Percentiles rank a stretch among this genome's conserved stretches.
These are phyloP conservation scores for Lodderomyces theae DNA, from an alignment of 1,139 yeast genomes.

Conservation along the genomic window DNA sequence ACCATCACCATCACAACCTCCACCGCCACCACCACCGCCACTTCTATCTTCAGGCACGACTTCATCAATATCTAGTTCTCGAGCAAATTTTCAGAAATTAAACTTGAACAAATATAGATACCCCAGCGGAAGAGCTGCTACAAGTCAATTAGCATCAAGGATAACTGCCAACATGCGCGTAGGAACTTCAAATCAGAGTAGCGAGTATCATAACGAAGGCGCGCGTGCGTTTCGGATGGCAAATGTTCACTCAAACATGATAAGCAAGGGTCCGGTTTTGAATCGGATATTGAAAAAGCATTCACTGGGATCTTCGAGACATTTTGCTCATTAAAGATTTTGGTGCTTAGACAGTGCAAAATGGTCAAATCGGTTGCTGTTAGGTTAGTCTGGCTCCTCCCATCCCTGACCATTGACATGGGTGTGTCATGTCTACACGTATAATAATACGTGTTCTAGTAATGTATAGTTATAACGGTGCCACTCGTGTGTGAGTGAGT, in stretches of 20 bases:
- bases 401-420: too few relatives aligned
- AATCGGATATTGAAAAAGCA: conserved; percentile 9
- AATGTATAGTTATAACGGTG: too few relatives aligned
- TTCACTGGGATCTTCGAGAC: conserved; percentile 2
- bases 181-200: conserved; percentile 7
- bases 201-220: background rate
- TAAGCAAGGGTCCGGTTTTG: conserved; percentile 12
- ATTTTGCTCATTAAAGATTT: conserved; percentile 1
- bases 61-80: conserved; percentile 7
- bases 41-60: conserved; percentile 7
- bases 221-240: conserved; percentile 2
- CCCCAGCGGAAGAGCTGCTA: conserved; percentile 8
- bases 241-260: conserved; percentile 1
- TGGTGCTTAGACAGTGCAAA: background rate
- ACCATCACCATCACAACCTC: background rate
- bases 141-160: conserved; percentile 16
- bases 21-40: background rate
- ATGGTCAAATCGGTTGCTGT: too few relatives aligned
- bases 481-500: too few relatives aligned
- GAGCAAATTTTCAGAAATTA: conserved; percentile 7
- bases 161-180: conserved; percentile 17
- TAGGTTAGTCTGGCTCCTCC: too few relatives aligned
- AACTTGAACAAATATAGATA: conserved; percentile 1
- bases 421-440: too few relatives aligned
- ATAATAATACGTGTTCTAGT: too few relatives aligned